Conservation (phyloP, 2,329 filamentous ascomycete species). For the Tolypocladium endophyticum region DNA sequence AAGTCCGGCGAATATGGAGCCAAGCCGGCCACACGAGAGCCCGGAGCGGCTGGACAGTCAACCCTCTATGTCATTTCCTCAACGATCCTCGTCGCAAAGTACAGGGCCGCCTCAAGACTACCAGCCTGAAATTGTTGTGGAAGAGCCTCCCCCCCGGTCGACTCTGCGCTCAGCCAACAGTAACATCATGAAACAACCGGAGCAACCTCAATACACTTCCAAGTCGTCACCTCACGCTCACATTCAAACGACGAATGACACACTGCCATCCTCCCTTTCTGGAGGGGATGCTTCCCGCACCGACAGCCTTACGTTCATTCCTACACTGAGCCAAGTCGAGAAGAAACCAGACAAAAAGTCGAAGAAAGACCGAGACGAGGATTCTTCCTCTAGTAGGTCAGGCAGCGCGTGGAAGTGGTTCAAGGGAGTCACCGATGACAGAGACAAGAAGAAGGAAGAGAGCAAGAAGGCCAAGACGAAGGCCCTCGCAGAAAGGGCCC, state of each 20-base stretch:
- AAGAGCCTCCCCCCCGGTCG: conserved; percentile 37
- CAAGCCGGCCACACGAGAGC: conserved; percentile 38
- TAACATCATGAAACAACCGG: conserved; percentile 1
- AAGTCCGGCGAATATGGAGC: conserved; percentile 49
- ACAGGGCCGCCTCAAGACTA: conserved; percentile 20
- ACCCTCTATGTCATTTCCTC: conserved; percentile 29
- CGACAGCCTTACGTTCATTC: conserved; percentile 70
- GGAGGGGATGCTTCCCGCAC: conserved; percentile 58
- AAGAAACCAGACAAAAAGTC: conserved; percentile 64
- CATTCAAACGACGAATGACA: conserved; percentile 15
- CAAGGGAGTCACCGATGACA: conserved; percentile 64
- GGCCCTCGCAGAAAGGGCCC: conserved; percentile 41
- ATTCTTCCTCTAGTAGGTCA: conserved; percentile 60
- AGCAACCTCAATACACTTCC: conserved; percentile 5
- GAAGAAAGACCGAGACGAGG: conserved; percentile 61
- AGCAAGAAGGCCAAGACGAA: conserved; percentile 59
- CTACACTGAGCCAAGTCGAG: conserved; percentile 59
- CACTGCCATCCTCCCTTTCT: conserved; percentile 47
- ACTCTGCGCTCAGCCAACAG: conserved; percentile 8
- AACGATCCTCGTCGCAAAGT: conserved; percentile 45
- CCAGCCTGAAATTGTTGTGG: conserved; percentile 13
- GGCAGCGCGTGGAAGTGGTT: conserved; percentile 63
- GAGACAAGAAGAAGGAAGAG: conserved; percentile 49
- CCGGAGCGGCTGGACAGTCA: conserved; percentile 14
- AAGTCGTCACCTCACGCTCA: conserved; percentile 5